phyloP scores from a whole-genome alignment of 1,284 basidiomycete species.

The Ustilago cynodontis region DNA sequence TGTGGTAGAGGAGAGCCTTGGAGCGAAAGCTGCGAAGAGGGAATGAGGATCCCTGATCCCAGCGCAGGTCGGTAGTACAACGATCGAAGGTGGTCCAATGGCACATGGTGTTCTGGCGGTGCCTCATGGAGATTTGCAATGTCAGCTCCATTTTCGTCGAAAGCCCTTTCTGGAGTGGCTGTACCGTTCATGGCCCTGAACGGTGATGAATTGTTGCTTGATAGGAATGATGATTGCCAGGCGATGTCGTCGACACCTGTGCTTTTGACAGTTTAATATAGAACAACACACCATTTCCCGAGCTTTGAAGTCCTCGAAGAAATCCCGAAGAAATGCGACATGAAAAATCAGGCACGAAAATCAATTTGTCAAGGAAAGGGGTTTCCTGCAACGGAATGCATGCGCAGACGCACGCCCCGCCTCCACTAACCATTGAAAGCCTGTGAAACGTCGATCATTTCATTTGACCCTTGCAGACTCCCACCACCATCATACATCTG shows the following conservation, averaged over 20 bases:
- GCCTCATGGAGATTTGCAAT: constrained; percentile 23
- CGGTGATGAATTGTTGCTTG: not conserved
- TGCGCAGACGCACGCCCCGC: constrained; percentile 9
- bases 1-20: not conserved
- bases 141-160: constrained; percentile 8
- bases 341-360: constrained; percentile 8
- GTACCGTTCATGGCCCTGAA: not conserved
- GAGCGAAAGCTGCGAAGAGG: constrained; percentile 20
- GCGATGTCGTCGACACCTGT: not conserved
- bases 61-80: constrained; percentile 49
- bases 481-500: not conserved
- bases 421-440: not conserved
- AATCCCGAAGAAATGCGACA: not conserved
- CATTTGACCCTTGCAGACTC: not conserved
- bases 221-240: not conserved
- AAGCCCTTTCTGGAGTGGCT: not conserved
- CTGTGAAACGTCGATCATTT: constrained; percentile 2
- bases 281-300: not conserved
- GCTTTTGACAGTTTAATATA: not conserved
- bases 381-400: not conserved
- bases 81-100: constrained; percentile 43
- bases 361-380: not conserved
- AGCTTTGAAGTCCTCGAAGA: not conserved
- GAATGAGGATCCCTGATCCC: constrained; percentile 43
- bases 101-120: constrained; percentile 40